These are phyloP conservation scores for Wickerhamiella sorbophila DNA, from an alignment of 805 yeast genomes.

Conservation along the genomic window DNA sequence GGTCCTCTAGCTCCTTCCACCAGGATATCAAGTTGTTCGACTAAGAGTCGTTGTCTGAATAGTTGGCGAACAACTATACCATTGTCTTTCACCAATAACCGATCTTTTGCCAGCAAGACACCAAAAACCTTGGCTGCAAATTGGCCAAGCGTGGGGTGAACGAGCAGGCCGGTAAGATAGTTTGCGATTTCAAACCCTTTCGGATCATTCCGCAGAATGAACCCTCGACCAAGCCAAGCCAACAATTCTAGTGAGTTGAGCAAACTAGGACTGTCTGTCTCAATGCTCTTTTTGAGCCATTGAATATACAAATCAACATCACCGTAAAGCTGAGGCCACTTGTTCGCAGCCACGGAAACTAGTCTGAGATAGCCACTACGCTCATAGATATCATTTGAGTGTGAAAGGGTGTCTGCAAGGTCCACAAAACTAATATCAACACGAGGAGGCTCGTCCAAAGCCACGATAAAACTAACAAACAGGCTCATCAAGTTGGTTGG, in stretches of 20 bases:
- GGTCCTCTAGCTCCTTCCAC: conserved; percentile 32
- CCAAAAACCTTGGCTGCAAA: conserved; percentile 43
- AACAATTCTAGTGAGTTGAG: conserved; percentile 33
- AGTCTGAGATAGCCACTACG: conserved; percentile 45
- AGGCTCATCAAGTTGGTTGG: conserved; percentile 4
- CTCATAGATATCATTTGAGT: conserved; percentile 22
- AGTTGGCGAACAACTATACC: conserved; percentile 50
- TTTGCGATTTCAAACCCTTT: conserved; percentile 25
- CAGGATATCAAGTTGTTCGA: conserved; percentile 40
- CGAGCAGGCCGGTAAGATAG: conserved; percentile 27
- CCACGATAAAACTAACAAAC: conserved; percentile 6
- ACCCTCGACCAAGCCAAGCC: conserved; percentile 62
- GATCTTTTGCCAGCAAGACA: conserved; percentile 52
- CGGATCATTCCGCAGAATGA: conserved; percentile 43
- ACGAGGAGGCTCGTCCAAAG: conserved; percentile 10
- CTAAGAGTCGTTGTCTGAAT: conserved; percentile 71
- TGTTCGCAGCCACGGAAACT: conserved; percentile 42
- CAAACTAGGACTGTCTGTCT: conserved; percentile 11
- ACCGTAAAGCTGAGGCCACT: conserved; percentile 28
- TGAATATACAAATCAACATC: conserved; percentile 5
- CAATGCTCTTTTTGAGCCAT: conserved; percentile 7
- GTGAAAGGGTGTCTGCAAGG: conserved; percentile 11
- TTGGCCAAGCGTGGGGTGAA: conserved; percentile 25
- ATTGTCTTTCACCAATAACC: conserved; percentile 38
- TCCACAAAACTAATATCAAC: conserved; percentile 9